Percentiles rank a stretch among this genome's conserved stretches.
Evolutionary conservation across 495 filamentous ascomycete species (phyloP).

Genomic region (Stereocaulon alpinum): DNA sequence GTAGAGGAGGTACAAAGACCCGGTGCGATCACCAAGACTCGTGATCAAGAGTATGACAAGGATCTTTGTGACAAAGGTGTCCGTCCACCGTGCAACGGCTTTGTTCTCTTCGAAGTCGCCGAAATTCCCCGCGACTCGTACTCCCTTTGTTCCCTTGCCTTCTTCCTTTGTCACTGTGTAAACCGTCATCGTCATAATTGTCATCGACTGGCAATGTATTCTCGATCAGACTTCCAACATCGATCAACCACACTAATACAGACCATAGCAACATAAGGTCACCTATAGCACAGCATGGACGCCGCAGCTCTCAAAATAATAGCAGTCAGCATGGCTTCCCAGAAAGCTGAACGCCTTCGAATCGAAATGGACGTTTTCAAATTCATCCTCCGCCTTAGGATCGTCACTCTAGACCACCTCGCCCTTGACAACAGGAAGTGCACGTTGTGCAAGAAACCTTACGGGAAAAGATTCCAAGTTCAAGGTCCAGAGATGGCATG

Average conservation of each 20-base stretch:
- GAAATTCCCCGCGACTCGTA: neutral
- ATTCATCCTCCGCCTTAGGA: neutral
- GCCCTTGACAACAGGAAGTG: neutral
- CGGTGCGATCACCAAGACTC: neutral
- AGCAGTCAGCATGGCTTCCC: no score
- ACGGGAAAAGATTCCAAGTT: neutral
- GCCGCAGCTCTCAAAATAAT: no score
- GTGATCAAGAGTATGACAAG: neutral
- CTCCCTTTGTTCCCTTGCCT: neutral
- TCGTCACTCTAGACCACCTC: neutral
- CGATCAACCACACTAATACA: no score
- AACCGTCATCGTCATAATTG: no score
- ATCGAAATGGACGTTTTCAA: neutral
- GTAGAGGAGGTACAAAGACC: neutral
- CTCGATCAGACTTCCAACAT: no score
- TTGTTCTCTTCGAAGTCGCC: neutral
- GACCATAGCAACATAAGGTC: no score
- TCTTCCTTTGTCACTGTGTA: neutral
- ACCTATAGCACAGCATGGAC: no score
- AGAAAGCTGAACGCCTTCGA: neutral
- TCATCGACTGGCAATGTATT: no score
- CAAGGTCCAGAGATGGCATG: neutral
- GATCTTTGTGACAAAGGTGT: neutral
- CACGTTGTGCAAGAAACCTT: neutral
- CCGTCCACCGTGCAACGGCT: neutral